These are phyloP conservation scores for Populus davidiana DNA, from an alignment of 345 rosid genomes.

Conservation along the genomic window DNA sequence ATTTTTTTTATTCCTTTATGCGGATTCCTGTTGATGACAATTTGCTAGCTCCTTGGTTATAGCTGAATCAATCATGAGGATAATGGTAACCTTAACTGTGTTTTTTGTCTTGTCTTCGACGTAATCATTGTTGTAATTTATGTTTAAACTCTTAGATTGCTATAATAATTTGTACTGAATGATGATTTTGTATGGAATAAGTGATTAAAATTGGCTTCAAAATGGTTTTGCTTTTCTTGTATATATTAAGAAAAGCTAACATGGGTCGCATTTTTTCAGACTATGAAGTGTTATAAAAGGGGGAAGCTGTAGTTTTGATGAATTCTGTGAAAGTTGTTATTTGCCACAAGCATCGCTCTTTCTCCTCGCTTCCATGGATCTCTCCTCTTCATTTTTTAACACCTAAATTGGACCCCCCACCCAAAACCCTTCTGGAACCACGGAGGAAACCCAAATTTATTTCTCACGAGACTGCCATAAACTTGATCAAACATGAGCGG, in stretches of 20 bases:
- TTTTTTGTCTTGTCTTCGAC: too few relatives aligned
- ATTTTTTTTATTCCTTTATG: too few relatives aligned
- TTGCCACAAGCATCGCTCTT: background rate
- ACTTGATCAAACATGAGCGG: conserved; percentile 63
- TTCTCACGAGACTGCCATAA: conserved; percentile 59
- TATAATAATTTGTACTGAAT: too few relatives aligned
- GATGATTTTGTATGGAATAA: too few relatives aligned
- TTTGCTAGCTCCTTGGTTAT: too few relatives aligned
- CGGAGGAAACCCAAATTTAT: conserved; percentile 48
- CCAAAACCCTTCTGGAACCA: conserved; percentile 22
- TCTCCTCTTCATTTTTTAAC: conserved; percentile 44
- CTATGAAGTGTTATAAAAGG: background rate
- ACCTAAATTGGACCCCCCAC: conserved; percentile 34
- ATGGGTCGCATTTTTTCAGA: background rate
- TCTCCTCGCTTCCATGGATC: conserved; percentile 54
- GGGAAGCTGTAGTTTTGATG: conserved; percentile 1
- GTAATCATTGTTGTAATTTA: too few relatives aligned
- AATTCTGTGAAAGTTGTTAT: background rate
- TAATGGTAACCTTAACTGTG: too few relatives aligned
- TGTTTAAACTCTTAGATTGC: too few relatives aligned
- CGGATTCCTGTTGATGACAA: too few relatives aligned
- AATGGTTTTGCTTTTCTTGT: too few relatives aligned
- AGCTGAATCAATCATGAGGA: too few relatives aligned
- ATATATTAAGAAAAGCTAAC: background rate
- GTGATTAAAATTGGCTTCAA: too few relatives aligned